These are phyloP conservation scores for Neofusicoccum laricinum DNA, from an alignment of 2,329 filamentous ascomycete species.

Conservation along the genomic window DNA sequence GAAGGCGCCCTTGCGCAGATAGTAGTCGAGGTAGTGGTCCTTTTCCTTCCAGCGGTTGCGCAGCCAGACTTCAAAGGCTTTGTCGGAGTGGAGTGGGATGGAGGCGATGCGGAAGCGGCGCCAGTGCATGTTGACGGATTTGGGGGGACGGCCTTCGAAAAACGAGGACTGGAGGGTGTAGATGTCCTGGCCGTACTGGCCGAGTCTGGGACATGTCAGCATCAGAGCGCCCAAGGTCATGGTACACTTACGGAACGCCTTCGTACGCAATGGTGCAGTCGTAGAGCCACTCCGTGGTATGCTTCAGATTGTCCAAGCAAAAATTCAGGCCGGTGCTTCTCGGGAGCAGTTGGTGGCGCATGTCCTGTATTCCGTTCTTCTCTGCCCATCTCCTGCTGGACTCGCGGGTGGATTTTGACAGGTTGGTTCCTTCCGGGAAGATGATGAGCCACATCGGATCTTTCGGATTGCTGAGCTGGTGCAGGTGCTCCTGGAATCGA, in stretches of 20 bases:
- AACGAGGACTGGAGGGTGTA: conserved; percentile 87
- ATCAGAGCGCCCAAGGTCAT: not conserved
- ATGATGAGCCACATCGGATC: conserved; percentile 89
- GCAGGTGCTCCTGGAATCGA: conserved; percentile 70
- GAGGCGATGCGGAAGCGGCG: conserved; percentile 75
- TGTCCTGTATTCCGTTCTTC: conserved; percentile 70
- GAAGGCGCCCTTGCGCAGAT: conserved; percentile 70
- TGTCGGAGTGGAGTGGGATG: conserved; percentile 73
- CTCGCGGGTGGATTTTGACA: conserved; percentile 66
- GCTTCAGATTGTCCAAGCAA: conserved; percentile 71
- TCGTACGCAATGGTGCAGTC: conserved; percentile 96
- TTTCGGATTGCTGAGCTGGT: conserved; percentile 65
- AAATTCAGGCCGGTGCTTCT: conserved; percentile 79
- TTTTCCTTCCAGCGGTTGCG: conserved; percentile 88
- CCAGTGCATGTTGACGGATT: conserved; percentile 97
- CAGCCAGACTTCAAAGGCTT: conserved; percentile 81
- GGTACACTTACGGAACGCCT: conserved; percentile 73
- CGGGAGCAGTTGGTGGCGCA: conserved; percentile 72
- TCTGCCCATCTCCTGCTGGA: conserved; percentile 74
- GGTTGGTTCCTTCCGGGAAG: conserved; percentile 84
- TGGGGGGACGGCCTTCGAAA: conserved; percentile 82
- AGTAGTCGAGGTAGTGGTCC: conserved; percentile 82
- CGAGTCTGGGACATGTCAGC: conserved; percentile 21
- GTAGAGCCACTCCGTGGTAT: conserved; percentile 77
- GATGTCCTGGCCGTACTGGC: conserved; percentile 81